Conservation (phyloP, 2,329 filamentous ascomycete species). For the Aspergillus carbonarius region DNA sequence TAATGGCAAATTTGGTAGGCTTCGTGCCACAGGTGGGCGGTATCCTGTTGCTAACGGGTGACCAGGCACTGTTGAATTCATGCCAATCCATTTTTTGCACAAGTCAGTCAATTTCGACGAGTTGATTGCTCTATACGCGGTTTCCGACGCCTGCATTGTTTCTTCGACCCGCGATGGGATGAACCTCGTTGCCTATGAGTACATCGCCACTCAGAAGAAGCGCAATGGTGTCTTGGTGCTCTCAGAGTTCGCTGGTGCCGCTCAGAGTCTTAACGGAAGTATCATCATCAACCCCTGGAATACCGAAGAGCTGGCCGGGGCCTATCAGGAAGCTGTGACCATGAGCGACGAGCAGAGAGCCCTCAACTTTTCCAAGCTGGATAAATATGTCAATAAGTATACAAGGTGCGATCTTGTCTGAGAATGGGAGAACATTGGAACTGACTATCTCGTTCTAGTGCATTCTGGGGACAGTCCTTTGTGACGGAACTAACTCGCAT, state of each 20-base stretch:
- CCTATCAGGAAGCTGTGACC: slow-evolving; percentile 93
- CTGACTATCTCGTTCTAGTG: slow-evolving; percentile 49
- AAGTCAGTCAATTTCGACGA: slow-evolving; percentile 95
- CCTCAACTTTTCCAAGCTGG: slow-evolving; percentile 85
- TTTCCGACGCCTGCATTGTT: slow-evolving; percentile 88
- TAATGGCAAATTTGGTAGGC: slow-evolving; percentile 67
- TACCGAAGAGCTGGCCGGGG: slow-evolving; percentile 88
- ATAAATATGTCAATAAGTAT: slow-evolving; percentile 96
- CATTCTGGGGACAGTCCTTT: slow-evolving; percentile 95
- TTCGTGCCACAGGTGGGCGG: not conserved
- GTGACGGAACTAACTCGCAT: slow-evolving; percentile 74
- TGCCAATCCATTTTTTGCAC: slow-evolving; percentile 98
- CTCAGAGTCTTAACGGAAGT: slow-evolving; percentile 89
- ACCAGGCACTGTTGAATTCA: slow-evolving; percentile 86
- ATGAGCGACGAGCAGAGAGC: slow-evolving; percentile 88
- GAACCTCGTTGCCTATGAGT: slow-evolving; percentile 98
- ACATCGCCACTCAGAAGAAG: slow-evolving; percentile 89
- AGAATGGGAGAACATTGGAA: not conserved
- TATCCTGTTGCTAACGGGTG: slow-evolving; percentile 14
- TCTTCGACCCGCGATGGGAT: slow-evolving; percentile 97
- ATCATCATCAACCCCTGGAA: slow-evolving; percentile 99
- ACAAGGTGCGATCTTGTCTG: slow-evolving; percentile 60
- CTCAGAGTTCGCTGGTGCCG: slow-evolving; percentile 93
- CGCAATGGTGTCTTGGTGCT: slow-evolving; percentile 92
- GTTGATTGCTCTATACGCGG: slow-evolving; percentile 86